Base-by-base conservation (phyloP, 257 asterid genomes). In the Jacaranda mimosifolia region DNA sequence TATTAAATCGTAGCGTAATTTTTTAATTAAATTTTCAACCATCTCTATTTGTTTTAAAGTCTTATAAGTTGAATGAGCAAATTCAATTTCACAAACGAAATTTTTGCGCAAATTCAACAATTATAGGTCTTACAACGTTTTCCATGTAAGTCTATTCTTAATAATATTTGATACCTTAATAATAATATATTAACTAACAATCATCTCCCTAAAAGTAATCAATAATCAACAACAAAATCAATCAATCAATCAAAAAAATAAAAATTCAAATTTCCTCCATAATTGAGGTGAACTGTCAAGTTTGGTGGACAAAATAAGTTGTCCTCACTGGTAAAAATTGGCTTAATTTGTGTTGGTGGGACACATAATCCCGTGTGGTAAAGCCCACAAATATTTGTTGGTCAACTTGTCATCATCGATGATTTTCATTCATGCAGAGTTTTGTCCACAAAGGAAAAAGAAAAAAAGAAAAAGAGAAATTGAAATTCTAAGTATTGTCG, bases 361-460 rank as follows among this genome's bases (percentile, higher is more conserved):
- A 32, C 66, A 40, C 59, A 52, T 4, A 39, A 40, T 58, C 10
- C 19, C 43, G 11, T 43, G 14, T 62, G 71, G 60, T 64, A 53
- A 40, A 63, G 78, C 73, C 76, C 68, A 13, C 38, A 17, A 15
- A 39, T 77, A 67, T 35, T 63, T 73, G 83, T 64, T 55, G 78
- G 64, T 57, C 46, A 36, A 53, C 17, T 6, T 17, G 49, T 72
- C 14, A 5, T 40, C 32, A 2, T 65, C 62, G 35, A n/a, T 70
- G 0, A 14, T 11, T 53, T 39, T 38, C 17, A n/a, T 18, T 11
- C 11, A 40, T 17, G n/a, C 15, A 56, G n/a, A 6, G 36, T 17
- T 53, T 53, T 53, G 59, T 49, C 70, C 12, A n/a, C 14, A 68
- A 17, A 38, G n/a, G n/a, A n/a, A n/a, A n/a, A n/a, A n/a, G n/a